These are phyloP conservation scores for Nadsonia starkeyi-henricii DNA, from an alignment of 1,139 yeast species.

Conservation along the genomic window DNA sequence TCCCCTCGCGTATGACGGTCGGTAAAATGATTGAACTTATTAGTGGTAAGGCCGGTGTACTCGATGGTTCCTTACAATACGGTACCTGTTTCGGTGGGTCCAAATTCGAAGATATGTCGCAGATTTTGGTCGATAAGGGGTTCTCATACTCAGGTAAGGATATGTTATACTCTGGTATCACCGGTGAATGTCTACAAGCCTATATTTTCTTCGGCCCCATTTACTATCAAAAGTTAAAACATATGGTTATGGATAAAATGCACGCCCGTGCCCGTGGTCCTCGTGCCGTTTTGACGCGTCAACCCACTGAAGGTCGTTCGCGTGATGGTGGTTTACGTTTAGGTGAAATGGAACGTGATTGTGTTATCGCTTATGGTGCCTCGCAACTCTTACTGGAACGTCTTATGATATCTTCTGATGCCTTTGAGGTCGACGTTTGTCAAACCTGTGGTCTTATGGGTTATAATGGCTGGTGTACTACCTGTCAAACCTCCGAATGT, in stretches of 20 bases:
- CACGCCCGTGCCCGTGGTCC: slow-evolving; percentile 99
- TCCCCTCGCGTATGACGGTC: slow-evolving; percentile 99
- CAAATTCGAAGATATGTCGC: slow-evolving; percentile 89
- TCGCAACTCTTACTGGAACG: slow-evolving; percentile 88
- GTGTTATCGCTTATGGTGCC: slow-evolving; percentile 99
- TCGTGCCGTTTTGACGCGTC: slow-evolving; percentile 93
- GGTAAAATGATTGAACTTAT: slow-evolving; percentile 96
- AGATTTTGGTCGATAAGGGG: slow-evolving; percentile 79
- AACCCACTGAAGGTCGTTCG: slow-evolving; percentile 98
- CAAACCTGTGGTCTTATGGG: slow-evolving; percentile 97
- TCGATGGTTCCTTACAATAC: slow-evolving; percentile 81
- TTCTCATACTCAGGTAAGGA: slow-evolving; percentile 93
- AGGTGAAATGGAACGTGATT: slow-evolving; percentile 99
- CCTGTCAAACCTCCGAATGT: slow-evolving; percentile 78
- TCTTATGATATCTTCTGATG: slow-evolving; percentile 93
- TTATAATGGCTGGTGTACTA: slow-evolving; percentile 91
- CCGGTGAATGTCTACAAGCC: slow-evolving; percentile 95
- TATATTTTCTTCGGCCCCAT: slow-evolving; percentile 97
- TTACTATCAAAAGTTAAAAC: slow-evolving; percentile 94
- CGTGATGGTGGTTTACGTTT: slow-evolving; percentile 98
- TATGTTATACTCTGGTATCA: slow-evolving; percentile 94
- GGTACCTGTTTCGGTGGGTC: slow-evolving; percentile 99
- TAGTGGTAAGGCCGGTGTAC: slow-evolving; percentile 94
- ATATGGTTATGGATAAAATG: slow-evolving; percentile 98
- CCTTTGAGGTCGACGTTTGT: slow-evolving; percentile 93